Evolutionary conservation across 371 early-diverging fungal species (phyloP).

Genomic region (Saksenaea oblongispora): DNA sequence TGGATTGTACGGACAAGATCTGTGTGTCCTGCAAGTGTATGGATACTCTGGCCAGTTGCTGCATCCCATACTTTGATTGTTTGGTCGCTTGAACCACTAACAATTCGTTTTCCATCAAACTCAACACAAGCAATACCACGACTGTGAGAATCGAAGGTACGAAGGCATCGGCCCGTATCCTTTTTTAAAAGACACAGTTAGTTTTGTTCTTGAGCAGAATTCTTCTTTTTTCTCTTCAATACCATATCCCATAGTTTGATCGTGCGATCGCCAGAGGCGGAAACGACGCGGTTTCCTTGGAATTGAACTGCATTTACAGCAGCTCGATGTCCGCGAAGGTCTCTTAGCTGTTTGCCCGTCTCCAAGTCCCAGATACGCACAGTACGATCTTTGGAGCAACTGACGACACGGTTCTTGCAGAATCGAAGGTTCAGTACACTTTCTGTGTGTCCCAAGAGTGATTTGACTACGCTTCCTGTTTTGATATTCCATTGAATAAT

Average conservation of each 20-base stretch:
- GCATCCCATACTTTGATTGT: slow-evolving; percentile 87
- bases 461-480: slow-evolving; percentile 64
- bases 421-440: slow-evolving; percentile 75
- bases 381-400: slow-evolving; percentile 87
- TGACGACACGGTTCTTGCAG: slow-evolving; percentile 64
- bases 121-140: slow-evolving; percentile 87
- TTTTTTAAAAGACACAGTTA: slow-evolving; percentile 31
- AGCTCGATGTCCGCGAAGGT: slow-evolving; percentile 58
- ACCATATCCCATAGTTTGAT: slow-evolving; percentile 68
- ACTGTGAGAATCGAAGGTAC: slow-evolving; percentile 54
- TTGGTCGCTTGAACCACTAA: slow-evolving; percentile 83
- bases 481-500: slow-evolving; percentile 79
- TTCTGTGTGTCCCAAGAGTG: slow-evolving; percentile 62
- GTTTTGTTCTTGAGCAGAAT: slow-evolving; percentile 15
- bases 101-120: slow-evolving; percentile 70
- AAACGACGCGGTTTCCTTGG: slow-evolving; percentile 60
- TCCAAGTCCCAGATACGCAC: slow-evolving; percentile 78
- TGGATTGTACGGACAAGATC: slow-evolving; percentile 80
- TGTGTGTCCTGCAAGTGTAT: slow-evolving; percentile 72
- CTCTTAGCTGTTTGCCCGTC: slow-evolving; percentile 48
- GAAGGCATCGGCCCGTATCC: slow-evolving; percentile 56
- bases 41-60: slow-evolving; percentile 63
- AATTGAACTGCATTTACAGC: slow-evolving; percentile 82
- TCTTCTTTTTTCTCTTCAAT: slow-evolving; percentile 8
- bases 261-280: slow-evolving; percentile 80